These are phyloP conservation scores for Monosporascus sp. DNA, from an alignment of 2,329 filamentous ascomycete genomes.

Conservation along the genomic window DNA sequence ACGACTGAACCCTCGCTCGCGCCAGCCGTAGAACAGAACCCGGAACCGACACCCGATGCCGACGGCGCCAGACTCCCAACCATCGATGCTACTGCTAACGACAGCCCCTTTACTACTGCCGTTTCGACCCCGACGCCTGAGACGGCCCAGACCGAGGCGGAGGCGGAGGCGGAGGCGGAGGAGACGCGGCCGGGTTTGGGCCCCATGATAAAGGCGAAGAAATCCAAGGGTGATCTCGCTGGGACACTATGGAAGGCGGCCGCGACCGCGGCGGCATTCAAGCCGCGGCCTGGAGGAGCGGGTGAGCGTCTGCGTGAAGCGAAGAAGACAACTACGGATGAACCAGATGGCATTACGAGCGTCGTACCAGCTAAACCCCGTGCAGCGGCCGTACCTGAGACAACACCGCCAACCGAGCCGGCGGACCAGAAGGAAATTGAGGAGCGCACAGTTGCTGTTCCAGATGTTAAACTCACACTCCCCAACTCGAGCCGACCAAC, in stretches of 20 bases:
- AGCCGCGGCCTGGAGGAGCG: conserved; percentile 81
- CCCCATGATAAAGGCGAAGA: conserved; percentile 84
- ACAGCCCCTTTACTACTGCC: conserved; percentile 13
- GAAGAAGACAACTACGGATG: conserved; percentile 54
- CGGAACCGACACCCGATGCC: not conserved
- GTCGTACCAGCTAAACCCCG: conserved; percentile 75
- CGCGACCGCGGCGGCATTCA: conserved; percentile 67
- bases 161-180: conserved; percentile 34
- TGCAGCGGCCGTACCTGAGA: conserved; percentile 34
- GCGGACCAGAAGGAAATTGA: conserved; percentile 30
- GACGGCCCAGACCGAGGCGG: conserved; percentile 20
- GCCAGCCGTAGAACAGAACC: not conserved
- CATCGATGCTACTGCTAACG: conserved; percentile 9
- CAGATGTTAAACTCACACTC: conserved; percentile 55
- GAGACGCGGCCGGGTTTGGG: conserved; percentile 69
- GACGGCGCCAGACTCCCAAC: not conserved
- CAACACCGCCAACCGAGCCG: conserved; percentile 26
- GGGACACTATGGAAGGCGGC: conserved; percentile 77
- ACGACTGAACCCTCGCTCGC: conserved; percentile 1
- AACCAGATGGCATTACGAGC: conserved; percentile 82
- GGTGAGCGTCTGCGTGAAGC: conserved; percentile 69
- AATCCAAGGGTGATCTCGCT: conserved; percentile 67
- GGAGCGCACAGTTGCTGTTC: conserved; percentile 36
- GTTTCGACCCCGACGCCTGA: conserved; percentile 22
- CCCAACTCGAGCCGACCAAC: conserved; percentile 36